These are phyloP conservation scores for Acanthamoeba pearcei DNA, from an alignment of 208 protist species.

Conservation along the genomic window DNA sequence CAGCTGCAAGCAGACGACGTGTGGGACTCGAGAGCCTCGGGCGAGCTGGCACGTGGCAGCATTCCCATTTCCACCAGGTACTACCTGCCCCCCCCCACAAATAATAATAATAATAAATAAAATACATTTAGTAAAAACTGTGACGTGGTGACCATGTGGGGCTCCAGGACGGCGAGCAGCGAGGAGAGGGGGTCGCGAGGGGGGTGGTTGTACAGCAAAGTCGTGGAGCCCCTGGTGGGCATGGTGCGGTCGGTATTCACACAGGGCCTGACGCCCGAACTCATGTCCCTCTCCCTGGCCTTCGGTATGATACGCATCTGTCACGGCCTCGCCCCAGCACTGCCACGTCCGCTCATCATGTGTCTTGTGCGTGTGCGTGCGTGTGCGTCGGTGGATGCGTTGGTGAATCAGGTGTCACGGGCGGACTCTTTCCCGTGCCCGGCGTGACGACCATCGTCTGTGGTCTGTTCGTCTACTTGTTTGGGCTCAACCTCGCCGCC, in stretches of 20 bases:
- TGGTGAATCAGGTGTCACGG: slow-evolving; percentile 3
- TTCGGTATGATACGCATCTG: neutral
- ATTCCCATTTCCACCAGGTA: neutral
- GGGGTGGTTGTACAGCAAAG: slow-evolving; percentile 1
- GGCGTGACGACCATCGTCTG: slow-evolving; percentile 55
- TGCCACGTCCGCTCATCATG: neutral
- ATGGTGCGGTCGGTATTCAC: slow-evolving; percentile 57
- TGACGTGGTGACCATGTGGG: no score
- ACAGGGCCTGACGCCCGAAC: slow-evolving; percentile 52
- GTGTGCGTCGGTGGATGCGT: neutral
- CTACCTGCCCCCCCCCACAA: neutral
- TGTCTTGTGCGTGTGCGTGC: no score
- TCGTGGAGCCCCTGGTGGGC: neutral
- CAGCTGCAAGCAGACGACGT: slow-evolving; percentile 30
- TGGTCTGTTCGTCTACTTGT: slow-evolving; percentile 63
- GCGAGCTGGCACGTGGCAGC: neutral
- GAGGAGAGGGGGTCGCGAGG: neutral
- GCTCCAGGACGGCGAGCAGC: neutral
- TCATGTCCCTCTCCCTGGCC: slow-evolving; percentile 51
- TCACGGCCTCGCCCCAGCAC: neutral
- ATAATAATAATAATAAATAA: no score
- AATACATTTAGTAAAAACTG: no score
- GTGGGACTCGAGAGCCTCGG: slow-evolving; percentile 8
- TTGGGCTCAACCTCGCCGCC: slow-evolving; percentile 53
- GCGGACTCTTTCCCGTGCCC: slow-evolving; percentile 56